Conservation (phyloP, 1,284 basidiomycete species). For the Coniferiporia sulphurascens region DNA sequence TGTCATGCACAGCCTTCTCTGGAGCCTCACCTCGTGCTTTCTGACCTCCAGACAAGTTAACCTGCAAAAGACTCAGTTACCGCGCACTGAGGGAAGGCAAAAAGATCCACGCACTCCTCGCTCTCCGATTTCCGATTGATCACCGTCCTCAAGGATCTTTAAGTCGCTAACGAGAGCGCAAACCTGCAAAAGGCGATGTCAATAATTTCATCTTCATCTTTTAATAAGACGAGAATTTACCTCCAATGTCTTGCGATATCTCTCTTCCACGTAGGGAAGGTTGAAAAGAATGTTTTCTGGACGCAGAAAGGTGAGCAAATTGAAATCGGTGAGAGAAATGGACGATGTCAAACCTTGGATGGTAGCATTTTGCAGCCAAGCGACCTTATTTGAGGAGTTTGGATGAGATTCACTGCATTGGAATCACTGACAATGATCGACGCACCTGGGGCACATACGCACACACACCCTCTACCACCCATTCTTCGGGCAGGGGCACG, state of each 20-base stretch:
- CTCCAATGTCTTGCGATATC: constrained; percentile 76
- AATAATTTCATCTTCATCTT: background rate
- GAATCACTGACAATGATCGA: background rate
- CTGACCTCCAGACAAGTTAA: constrained; percentile 91
- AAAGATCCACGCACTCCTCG: constrained; percentile 51
- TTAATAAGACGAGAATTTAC: constrained; percentile 25
- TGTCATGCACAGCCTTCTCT: background rate
- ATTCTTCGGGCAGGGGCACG: constrained; percentile 48
- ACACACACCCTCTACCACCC: constrained; percentile 73
- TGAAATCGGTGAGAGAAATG: background rate
- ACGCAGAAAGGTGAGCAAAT: background rate
- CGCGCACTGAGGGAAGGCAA: background rate
- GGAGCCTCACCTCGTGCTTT: constrained; percentile 73
- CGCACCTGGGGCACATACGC: constrained; percentile 90
- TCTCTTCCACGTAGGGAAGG: constrained; percentile 70
- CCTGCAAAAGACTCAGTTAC: constrained; percentile 34
- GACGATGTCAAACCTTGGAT: constrained; percentile 61
- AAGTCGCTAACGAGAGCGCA: constrained; percentile 78
- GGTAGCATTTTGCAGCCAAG: constrained; percentile 89
- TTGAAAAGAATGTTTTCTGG: constrained; percentile 91
- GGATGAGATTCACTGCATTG: background rate
- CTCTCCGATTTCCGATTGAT: constrained; percentile 89
- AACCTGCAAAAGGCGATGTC: constrained; percentile 24
- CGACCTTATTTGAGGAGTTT: constrained; percentile 33
- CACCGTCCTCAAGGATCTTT: constrained; percentile 90